Conservation (phyloP, 495 filamentous ascomycete genomes). For the Penicillium desertorum region DNA sequence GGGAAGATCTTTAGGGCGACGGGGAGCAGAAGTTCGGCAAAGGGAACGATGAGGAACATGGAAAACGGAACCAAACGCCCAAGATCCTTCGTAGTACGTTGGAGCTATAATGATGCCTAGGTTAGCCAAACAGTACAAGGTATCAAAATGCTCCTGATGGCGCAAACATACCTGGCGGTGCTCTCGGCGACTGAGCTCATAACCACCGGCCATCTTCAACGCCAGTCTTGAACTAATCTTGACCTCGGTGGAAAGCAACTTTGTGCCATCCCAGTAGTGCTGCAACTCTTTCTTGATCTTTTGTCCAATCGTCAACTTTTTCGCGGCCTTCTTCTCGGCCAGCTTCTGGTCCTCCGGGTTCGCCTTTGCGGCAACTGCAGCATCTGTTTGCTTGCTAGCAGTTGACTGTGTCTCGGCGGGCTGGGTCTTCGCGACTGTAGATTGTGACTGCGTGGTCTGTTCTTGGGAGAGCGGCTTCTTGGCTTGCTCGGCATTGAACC, state of each 20-base stretch:
- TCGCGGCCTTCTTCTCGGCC: constrained; percentile 70
- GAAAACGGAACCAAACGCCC: constrained; percentile 93
- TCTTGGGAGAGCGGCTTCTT: constrained; percentile 75
- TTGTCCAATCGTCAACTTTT: constrained; percentile 83
- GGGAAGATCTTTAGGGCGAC: constrained; percentile 93
- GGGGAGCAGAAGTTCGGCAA: constrained; percentile 92
- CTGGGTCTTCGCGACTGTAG: constrained; percentile 27
- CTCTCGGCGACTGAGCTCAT: constrained; percentile 93
- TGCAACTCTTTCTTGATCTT: constrained; percentile 88
- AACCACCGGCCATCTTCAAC: constrained; percentile 95
- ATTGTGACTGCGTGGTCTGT: constrained; percentile 34
- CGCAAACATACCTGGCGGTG: constrained; percentile 65
- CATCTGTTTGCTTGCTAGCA: constrained; percentile 34
- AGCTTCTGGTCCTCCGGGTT: constrained; percentile 48
- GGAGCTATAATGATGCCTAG: constrained; percentile 52
- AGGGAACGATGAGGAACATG: constrained; percentile 94
- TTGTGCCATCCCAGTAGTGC: constrained; percentile 99
- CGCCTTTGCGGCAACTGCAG: neutral
- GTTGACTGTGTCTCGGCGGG: constrained; percentile 45
- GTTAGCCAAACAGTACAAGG: constrained; percentile 17
- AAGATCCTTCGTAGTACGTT: constrained; percentile 90
- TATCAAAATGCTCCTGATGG: neutral
- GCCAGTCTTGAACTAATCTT: constrained; percentile 87
- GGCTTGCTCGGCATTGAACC: constrained; percentile 87
- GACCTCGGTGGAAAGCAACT: constrained; percentile 88